Evolutionary conservation across 2,329 filamentous ascomycete genomes (phyloP).

Genomic region (Arthrobotrys musiformis): DNA sequence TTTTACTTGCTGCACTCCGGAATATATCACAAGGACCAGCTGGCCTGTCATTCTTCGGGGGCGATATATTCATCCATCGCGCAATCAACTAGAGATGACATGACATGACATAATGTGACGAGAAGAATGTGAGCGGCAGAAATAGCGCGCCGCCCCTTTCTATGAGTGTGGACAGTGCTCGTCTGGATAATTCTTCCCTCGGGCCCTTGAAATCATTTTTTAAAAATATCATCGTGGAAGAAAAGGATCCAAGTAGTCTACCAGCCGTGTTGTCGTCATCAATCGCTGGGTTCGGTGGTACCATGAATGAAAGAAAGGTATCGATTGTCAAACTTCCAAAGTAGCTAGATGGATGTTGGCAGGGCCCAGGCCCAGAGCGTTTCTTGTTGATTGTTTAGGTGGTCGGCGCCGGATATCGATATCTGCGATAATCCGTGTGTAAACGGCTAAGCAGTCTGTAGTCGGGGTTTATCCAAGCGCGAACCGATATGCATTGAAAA

Average conservation of each 20-base stretch:
- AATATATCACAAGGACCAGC: slow-evolving; percentile 1
- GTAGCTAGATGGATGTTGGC: slow-evolving; percentile 3
- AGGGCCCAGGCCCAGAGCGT: background rate
- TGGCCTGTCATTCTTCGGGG: background rate
- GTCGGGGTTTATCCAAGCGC: slow-evolving; percentile 32
- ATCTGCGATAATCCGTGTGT: slow-evolving; percentile 9
- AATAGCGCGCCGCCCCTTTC: background rate
- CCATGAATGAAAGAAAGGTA: background rate
- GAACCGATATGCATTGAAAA: slow-evolving; percentile 1
- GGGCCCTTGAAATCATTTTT: slow-evolving; percentile 6
- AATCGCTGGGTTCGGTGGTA: slow-evolving; percentile 9
- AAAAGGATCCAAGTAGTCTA: slow-evolving; percentile 18
- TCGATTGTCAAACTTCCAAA: background rate
- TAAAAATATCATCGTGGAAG: slow-evolving; percentile 1
- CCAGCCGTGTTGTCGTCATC: slow-evolving; percentile 34
- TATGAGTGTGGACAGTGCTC: background rate
- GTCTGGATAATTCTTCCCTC: slow-evolving; percentile 24
- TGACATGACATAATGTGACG: slow-evolving; percentile 18
- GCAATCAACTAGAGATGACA: slow-evolving; percentile 20
- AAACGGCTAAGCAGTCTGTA: slow-evolving; percentile 16
- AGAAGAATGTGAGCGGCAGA: background rate
- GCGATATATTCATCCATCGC: slow-evolving; percentile 1
- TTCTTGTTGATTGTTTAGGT: slow-evolving; percentile 7
- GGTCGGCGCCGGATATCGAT: slow-evolving; percentile 3
- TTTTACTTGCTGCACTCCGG: slow-evolving; percentile 1